Percentiles rank a stretch among this genome's conserved stretches.
These are phyloP conservation scores for Poa pratensis DNA, from an alignment of 176 grass and related monocot species.

Conservation along the genomic window DNA sequence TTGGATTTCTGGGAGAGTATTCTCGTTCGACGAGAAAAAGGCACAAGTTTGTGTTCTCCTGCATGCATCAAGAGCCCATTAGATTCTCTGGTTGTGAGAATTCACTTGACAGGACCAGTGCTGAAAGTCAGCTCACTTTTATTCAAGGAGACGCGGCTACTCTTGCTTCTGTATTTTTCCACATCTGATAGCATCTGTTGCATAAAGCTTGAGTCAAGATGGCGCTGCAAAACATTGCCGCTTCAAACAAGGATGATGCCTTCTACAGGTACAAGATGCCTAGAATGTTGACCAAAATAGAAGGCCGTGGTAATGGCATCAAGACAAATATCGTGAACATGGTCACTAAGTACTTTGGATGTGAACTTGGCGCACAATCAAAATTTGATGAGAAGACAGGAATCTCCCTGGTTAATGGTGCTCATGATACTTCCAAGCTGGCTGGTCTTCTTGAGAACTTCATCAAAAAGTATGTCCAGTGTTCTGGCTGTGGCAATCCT, in stretches of 20 bases:
- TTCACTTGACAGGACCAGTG: neutral
- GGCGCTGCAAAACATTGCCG: constrained; percentile 89
- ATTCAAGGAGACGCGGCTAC: constrained; percentile 29
- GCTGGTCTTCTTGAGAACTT: constrained; percentile 90
- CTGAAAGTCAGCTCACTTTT: constrained; percentile 7
- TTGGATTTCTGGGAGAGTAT: constrained; percentile 71
- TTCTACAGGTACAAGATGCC: constrained; percentile 99
- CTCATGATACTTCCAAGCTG: constrained; percentile 85
- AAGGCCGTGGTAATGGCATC: constrained; percentile 81
- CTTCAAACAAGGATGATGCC: constrained; percentile 87
- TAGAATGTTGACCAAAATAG: constrained; percentile 82
- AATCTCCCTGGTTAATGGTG: constrained; percentile 71
- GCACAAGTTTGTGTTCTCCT: constrained; percentile 37
- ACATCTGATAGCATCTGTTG: constrained; percentile 40
- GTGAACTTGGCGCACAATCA: constrained; percentile 76
- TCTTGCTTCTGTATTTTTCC: constrained; percentile 1
- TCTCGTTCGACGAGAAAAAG: constrained; percentile 66
- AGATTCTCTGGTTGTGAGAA: constrained; percentile 31
- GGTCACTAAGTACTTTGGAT: constrained; percentile 87
- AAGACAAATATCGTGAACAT: constrained; percentile 91
- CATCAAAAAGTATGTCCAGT: constrained; percentile 96
- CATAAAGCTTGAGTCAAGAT: constrained; percentile 52
- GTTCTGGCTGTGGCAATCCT: constrained; percentile 87
- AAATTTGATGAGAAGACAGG: constrained; percentile 80
- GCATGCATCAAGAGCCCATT: constrained; percentile 53